Conservation (phyloP, 2,329 filamentous ascomycete species). For the Venturia carpophila region DNA sequence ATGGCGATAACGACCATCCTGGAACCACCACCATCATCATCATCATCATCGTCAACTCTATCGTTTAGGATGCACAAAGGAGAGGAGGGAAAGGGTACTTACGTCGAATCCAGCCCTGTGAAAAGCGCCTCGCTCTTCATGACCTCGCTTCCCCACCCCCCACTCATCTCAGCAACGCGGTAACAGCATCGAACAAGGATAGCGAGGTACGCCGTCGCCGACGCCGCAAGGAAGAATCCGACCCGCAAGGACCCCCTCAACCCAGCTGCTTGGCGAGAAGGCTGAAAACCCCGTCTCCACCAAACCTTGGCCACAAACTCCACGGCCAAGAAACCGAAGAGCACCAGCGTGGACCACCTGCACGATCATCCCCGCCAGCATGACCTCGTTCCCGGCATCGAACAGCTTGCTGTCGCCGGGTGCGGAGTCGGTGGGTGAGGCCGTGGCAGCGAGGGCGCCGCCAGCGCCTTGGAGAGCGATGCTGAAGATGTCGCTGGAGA, state of each 20-base stretch:
- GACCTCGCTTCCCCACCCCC: conserved; percentile 55
- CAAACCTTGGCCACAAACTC: conserved; percentile 22
- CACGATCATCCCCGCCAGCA: conserved; percentile 35
- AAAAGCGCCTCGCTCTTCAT: conserved; percentile 58
- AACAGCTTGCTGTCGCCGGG: not conserved
- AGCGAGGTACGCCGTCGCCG: conserved; percentile 19
- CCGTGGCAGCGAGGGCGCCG: conserved; percentile 48
- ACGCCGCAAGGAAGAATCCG: conserved; percentile 22
- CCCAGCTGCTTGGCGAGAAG: conserved; percentile 14
- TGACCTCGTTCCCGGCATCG: conserved; percentile 27
- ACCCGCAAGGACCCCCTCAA: conserved; percentile 21
- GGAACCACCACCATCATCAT: too few relatives aligned
- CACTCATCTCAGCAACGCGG: conserved; percentile 56
- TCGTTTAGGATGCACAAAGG: too few relatives aligned
- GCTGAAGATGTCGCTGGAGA: conserved; percentile 51
- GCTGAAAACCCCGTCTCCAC: conserved; percentile 17
- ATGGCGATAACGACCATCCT: conserved; percentile 4
- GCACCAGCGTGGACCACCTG: conserved; percentile 32
- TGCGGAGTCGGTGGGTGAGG: conserved; percentile 22
- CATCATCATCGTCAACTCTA: too few relatives aligned
- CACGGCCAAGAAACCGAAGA: conserved; percentile 25
- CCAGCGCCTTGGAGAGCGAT: conserved; percentile 53
- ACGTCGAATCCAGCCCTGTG: conserved; percentile 51
- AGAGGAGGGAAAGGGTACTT: conserved; percentile 21
- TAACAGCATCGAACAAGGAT: conserved; percentile 26